phyloP scores from a whole-genome alignment of 1,139 yeast genomes.

The Wickerhamiella pararugosa region DNA sequence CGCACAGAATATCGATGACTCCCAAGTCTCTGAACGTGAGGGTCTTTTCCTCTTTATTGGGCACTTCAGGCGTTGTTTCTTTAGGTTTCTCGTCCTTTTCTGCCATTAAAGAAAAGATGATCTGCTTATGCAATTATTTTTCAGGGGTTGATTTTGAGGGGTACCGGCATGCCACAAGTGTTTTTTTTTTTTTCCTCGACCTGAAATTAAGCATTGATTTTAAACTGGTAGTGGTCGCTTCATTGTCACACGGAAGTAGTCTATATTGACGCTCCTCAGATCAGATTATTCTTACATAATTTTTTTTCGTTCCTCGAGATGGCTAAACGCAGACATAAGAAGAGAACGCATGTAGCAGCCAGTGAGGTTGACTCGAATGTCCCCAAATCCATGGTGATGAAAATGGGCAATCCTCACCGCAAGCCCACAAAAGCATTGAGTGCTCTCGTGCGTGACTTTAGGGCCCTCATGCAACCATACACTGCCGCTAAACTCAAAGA shows the following conservation, averaged over 20 bases:
- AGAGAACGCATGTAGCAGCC: slow-evolving; percentile 70
- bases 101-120: slow-evolving; percentile 32
- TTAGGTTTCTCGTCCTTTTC: not conserved
- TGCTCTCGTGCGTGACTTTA: slow-evolving; percentile 73
- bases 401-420: slow-evolving; percentile 53
- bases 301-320: slow-evolving; percentile 7
- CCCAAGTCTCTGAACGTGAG: slow-evolving; percentile 32
- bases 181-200: too few relatives aligned
- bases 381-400: slow-evolving; percentile 87
- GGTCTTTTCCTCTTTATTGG: not conserved
- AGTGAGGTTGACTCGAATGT: slow-evolving; percentile 51
- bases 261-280: not conserved
- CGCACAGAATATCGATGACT: slow-evolving; percentile 60
- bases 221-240: too few relatives aligned
- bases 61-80: not conserved
- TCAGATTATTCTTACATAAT: slow-evolving; percentile 5
- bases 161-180: too few relatives aligned
- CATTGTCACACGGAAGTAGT: too few relatives aligned
- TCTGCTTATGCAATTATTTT: not conserved
- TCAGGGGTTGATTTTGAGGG: not conserved
- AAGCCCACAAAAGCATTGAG: slow-evolving; percentile 66
- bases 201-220: too few relatives aligned
- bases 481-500: slow-evolving; percentile 83
- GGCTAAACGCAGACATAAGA: slow-evolving; percentile 32
- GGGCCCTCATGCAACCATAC: slow-evolving; percentile 91